A percentile compares a stretch with the other conserved stretches of the same genome.
phyloP scores from a whole-genome alignment of 1,139 yeast species.

The Zygosaccharomyces pseudobailii region DNA sequence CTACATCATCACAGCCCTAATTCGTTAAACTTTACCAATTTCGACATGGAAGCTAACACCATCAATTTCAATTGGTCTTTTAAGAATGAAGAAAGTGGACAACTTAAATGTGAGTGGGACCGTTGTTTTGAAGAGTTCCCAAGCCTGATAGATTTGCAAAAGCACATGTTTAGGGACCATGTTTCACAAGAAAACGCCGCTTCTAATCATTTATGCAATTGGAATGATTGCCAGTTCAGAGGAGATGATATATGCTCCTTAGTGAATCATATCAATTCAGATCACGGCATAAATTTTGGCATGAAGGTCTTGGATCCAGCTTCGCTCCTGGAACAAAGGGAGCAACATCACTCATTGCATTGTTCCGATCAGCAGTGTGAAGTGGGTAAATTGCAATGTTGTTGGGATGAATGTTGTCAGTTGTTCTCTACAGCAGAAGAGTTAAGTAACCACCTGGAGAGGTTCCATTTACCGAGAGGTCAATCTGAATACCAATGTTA shows the following conservation, averaged over 20 bases:
- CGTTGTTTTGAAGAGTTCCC: constrained; percentile 42
- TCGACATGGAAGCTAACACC: constrained; percentile 16
- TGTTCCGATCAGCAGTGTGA: constrained; percentile 9
- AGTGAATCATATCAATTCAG: constrained; percentile 55
- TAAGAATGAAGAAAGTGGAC: constrained; percentile 22
- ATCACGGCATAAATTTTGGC: constrained; percentile 41
- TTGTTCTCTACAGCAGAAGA: constrained; percentile 50
- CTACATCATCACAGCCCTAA: not conserved
- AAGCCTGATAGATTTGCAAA: constrained; percentile 44
- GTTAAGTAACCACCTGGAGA: constrained; percentile 64
- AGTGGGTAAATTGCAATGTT: constrained; percentile 16
- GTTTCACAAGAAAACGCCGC: constrained; percentile 28
- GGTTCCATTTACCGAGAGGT: constrained; percentile 69
- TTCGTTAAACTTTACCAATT: not conserved
- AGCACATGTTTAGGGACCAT: constrained; percentile 58
- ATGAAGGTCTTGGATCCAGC: constrained; percentile 22
- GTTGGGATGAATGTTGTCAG: constrained; percentile 43
- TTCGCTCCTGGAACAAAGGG: constrained; percentile 14
- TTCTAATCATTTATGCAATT: constrained; percentile 47
- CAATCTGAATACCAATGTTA: constrained; percentile 62
- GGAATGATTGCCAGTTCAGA: constrained; percentile 62
- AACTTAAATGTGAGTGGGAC: constrained; percentile 50
- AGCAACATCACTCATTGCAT: constrained; percentile 15
- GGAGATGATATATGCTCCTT: constrained; percentile 50
- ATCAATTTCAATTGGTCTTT: constrained; percentile 39